Evolutionary conservation across 371 early-diverging fungal species (phyloP).

Genomic region (Lichtheimia ornata): DNA sequence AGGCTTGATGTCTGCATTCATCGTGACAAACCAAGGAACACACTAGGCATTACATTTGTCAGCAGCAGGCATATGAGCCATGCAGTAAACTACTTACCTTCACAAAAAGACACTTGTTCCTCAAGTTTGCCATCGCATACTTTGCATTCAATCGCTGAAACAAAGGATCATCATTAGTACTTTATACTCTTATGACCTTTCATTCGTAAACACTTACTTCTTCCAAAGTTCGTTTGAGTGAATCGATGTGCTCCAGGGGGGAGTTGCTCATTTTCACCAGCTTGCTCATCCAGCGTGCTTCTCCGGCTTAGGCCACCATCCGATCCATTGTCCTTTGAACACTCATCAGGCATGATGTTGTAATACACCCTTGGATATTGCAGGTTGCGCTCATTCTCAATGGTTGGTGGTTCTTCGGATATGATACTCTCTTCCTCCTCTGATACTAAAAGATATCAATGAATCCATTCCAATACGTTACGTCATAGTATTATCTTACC

Average conservation of each 20-base stretch:
- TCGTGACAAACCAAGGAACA: constrained; percentile 45
- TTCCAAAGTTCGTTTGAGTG: constrained; percentile 7
- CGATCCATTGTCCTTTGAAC: not conserved
- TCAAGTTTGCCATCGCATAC: constrained; percentile 37
- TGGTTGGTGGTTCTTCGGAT: not conserved
- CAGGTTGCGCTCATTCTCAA: constrained; percentile 10
- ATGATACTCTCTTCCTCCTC: not conserved
- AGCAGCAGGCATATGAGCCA: not conserved
- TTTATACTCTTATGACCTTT: constrained; percentile 5
- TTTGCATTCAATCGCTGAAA: constrained; percentile 38
- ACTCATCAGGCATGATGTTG: constrained; percentile 19
- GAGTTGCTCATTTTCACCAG: not conserved
- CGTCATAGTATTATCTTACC: not conserved
- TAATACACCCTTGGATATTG: constrained; percentile 19
- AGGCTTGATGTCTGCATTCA: constrained; percentile 25
- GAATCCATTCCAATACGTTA: not conserved
- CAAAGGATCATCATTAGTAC: not conserved
- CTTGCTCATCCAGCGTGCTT: not conserved
- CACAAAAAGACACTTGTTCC: constrained; percentile 31
- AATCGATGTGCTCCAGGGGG: constrained; percentile 8
- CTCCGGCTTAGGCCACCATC: not conserved
- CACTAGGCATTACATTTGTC: constrained; percentile 16
- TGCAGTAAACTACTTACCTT: constrained; percentile 21
- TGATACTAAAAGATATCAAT: constrained; percentile 1
- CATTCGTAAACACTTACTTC: constrained; percentile 11